phyloP scores from a whole-genome alignment of 371 early-diverging fungal species.

The Batrachochytrium dendrobatidis region DNA sequence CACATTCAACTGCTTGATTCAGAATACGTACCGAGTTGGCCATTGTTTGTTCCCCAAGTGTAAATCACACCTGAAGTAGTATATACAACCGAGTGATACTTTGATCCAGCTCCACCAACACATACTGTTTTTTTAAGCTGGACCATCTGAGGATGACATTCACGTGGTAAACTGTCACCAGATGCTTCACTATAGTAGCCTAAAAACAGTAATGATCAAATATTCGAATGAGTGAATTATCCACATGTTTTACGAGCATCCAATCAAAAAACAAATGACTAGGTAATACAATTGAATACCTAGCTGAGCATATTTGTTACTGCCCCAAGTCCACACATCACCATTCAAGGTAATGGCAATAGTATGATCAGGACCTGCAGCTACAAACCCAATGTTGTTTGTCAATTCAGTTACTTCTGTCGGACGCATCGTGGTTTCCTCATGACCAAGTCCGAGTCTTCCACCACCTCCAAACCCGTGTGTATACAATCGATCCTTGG shows the following conservation, averaged over 20 bases:
- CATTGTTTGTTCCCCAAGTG: constrained; percentile 68
- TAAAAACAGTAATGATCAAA: neutral
- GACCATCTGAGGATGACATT: constrained; percentile 52
- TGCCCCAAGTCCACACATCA: constrained; percentile 51
- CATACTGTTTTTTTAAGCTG: constrained; percentile 49
- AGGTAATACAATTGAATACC: constrained; percentile 34
- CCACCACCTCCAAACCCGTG: constrained; percentile 73
- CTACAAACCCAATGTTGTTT: constrained; percentile 42
- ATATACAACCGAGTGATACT: constrained; percentile 60
- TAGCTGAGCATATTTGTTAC: constrained; percentile 62
- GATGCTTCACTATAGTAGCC: constrained; percentile 42
- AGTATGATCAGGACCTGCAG: constrained; percentile 68
- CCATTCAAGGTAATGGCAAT: constrained; percentile 49
- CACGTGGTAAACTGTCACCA: constrained; percentile 19
- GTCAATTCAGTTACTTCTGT: constrained; percentile 41
- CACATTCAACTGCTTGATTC: constrained; percentile 1
- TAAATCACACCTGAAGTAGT: constrained; percentile 49
- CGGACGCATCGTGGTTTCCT: constrained; percentile 49
- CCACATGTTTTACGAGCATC: neutral
- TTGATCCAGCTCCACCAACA: constrained; percentile 62
- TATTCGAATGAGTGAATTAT: neutral
- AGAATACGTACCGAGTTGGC: constrained; percentile 56
- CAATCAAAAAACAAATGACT: neutral
- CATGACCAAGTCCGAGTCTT: constrained; percentile 55
- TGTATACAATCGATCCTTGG: constrained; percentile 46